These are phyloP conservation scores for Hamamelis virginiana DNA, from an alignment of 164 flowering plant species.

Conservation along the genomic window DNA sequence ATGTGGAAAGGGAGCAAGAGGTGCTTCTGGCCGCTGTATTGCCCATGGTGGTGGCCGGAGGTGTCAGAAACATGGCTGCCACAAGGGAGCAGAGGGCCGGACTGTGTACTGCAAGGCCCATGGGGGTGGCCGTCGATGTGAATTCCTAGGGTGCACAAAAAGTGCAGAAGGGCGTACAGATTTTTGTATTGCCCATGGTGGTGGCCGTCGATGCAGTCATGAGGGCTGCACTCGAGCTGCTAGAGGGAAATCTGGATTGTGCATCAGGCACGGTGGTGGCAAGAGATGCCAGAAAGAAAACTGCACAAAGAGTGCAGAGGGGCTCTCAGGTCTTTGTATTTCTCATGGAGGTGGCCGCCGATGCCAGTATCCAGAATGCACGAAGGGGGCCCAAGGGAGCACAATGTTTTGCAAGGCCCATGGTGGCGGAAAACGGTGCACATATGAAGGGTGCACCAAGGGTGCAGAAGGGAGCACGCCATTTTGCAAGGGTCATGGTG, in stretches of 20 bases:
- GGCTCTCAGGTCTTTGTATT: slow-evolving; percentile 91
- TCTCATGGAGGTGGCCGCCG: slow-evolving; percentile 96
- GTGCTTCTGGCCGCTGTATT: slow-evolving; percentile 93
- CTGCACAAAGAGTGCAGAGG: slow-evolving; percentile 94
- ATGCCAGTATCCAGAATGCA: slow-evolving; percentile 64
- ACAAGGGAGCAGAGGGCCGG: slow-evolving; percentile 93
- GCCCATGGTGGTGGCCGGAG: slow-evolving; percentile 96
- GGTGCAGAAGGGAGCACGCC: slow-evolving; percentile 97
- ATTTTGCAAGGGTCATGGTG: slow-evolving; percentile 94
- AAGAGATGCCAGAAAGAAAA: slow-evolving; percentile 83
- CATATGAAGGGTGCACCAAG: slow-evolving; percentile 71
- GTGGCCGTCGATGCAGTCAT: slow-evolving; percentile 84
- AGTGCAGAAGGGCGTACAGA: slow-evolving; percentile 98
- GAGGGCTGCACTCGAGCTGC: slow-evolving; percentile 87
- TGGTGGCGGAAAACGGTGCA: slow-evolving; percentile 92
- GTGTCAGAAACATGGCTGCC: slow-evolving; percentile 81
- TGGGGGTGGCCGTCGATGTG: slow-evolving; percentile 96
- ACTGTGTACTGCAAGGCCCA: slow-evolving; percentile 96
- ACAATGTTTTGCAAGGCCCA: slow-evolving; percentile 93
- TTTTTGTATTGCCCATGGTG: slow-evolving; percentile 93
- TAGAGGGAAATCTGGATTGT: slow-evolving; percentile 84
- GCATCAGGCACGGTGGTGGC: slow-evolving; percentile 98
- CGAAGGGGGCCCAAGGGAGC: slow-evolving; percentile 97
- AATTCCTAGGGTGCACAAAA: slow-evolving; percentile 84
- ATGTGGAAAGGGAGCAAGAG: slow-evolving; percentile 95